Percentiles rank a stretch among this genome's conserved stretches.
These are phyloP conservation scores for Claviceps arundinis DNA, from an alignment of 2,329 filamentous ascomycete species.

Conservation along the genomic window DNA sequence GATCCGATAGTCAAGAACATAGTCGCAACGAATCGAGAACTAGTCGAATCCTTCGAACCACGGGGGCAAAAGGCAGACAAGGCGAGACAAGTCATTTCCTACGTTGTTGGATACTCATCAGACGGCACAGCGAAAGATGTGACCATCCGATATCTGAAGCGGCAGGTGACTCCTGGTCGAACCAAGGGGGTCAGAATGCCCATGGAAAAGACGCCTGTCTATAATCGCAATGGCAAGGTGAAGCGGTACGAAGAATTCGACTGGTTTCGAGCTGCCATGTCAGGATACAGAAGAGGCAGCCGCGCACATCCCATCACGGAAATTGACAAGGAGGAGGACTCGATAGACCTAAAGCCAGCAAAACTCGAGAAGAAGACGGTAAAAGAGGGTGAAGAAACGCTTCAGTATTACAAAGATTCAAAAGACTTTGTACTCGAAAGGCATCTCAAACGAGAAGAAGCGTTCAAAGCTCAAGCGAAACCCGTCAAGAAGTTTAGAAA, in stretches of 20 bases:
- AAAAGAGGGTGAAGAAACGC: conserved; percentile 63
- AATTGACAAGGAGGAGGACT: conserved; percentile 67
- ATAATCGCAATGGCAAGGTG: conserved; percentile 65
- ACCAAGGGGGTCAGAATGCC: conserved; percentile 77
- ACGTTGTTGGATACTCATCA: conserved; percentile 67
- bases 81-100: conserved; percentile 79
- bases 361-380: conserved; percentile 60
- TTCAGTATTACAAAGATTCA: conserved; percentile 80
- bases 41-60: conserved; percentile 65
- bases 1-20: conserved; percentile 59
- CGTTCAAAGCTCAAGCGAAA: conserved; percentile 53
- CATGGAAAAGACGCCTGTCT: conserved; percentile 66
- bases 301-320: conserved; percentile 45
- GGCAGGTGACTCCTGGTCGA: conserved; percentile 70
- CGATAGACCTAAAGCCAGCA: conserved; percentile 59
- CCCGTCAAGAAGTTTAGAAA: conserved; percentile 64
- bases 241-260: conserved; percentile 66
- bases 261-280: conserved; percentile 78
- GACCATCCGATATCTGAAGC: conserved; percentile 78
- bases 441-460: conserved; percentile 86
- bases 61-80: conserved; percentile 73
- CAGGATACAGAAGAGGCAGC: conserved; percentile 47
- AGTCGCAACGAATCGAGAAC: conserved; percentile 58
- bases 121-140: conserved; percentile 92
- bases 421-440: conserved; percentile 74